Conservation (phyloP, 306 rosid genomes). For the Sesbania bispinosa region DNA sequence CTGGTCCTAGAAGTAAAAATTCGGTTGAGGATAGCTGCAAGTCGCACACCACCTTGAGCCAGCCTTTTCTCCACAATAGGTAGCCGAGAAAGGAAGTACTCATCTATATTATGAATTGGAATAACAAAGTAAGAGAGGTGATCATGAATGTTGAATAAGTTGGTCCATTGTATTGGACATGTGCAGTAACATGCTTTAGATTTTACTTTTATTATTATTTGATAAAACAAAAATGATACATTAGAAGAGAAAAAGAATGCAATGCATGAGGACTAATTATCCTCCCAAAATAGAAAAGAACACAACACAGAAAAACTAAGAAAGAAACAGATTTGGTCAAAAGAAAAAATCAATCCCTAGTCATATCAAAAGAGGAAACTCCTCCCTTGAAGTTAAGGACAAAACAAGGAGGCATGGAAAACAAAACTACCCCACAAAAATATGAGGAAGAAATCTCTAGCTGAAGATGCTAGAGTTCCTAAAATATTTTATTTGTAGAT, state of each 20-base stretch:
- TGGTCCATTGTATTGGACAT: neutral
- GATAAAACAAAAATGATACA: neutral
- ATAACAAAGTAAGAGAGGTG: too few relatives aligned
- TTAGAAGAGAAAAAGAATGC: neutral
- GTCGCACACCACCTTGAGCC: slow-evolving; percentile 77
- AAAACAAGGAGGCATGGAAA: too few relatives aligned
- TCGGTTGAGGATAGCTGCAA: slow-evolving; percentile 69
- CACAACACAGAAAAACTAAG: neutral
- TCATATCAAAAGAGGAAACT: too few relatives aligned
- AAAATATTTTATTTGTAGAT: neutral
- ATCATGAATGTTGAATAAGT: neutral
- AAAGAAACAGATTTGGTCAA: neutral
- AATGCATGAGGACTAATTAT: neutral
- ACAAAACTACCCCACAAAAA: too few relatives aligned
- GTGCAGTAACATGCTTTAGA: neutral
- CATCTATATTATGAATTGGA: slow-evolving; percentile 56
- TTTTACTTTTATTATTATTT: neutral
- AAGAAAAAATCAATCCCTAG: too few relatives aligned
- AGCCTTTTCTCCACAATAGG: slow-evolving; percentile 85
- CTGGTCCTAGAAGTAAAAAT: slow-evolving; percentile 42
- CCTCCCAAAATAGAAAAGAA: neutral
- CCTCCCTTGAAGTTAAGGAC: too few relatives aligned
- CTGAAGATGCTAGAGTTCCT: neutral
- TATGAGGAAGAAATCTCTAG: too few relatives aligned
- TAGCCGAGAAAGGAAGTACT: slow-evolving; percentile 70